Evolutionary conservation across 192 early-diverging fungal genomes (phyloP), one percentile per base, ranked within the genome.

Genomic region (Entomortierella chlamydospora): DNA sequence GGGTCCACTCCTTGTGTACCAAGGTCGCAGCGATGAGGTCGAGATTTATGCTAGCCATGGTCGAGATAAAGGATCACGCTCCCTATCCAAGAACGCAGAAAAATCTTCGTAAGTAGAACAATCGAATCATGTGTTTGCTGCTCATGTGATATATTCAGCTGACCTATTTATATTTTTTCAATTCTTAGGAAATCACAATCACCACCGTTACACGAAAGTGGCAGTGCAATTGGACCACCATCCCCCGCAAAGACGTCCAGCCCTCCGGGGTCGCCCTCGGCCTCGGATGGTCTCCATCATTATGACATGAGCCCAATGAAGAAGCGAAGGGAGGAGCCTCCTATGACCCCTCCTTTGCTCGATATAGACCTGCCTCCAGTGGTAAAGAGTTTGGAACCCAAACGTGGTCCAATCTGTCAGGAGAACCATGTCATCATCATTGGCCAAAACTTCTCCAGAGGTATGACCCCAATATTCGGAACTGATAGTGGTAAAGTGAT

Each of bases 341-440:
- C 76, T 23, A 59, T 66, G 68, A 66, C 68, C 20, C 76, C 76
- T 37, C 68, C 76, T 0, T 13, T 70, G 41, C 7, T 59, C 43
- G 76, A 70, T 42, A 18, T 41, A 10, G 68, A 70, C 22, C 12
- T 64, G 8, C 76, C 68, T 3, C 76, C 76, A 25, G 15, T 45
- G 39, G 66, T 79, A 62, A 79, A 70, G 63, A 66, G 62, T 54
- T 39, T 79, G 3, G 76, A 58, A 51, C 76, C 76, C 5, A 61
- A 61, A 33, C 64, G 45, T 18, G 76, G 76, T 4, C 76, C 76
- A 6, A 79, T 79, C 63, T 79, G 76, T 22, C 67, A 64, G 39
- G 76, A 79, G 63, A 79, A 79, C 52, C 76, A 79, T 43, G 76
- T 79, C 42, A 79, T 79, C 62, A 79, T 79, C 30, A 79, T 79